Base-by-base conservation (phyloP, 768 basidiomycete genomes). In the Mycena maculata region DNA sequence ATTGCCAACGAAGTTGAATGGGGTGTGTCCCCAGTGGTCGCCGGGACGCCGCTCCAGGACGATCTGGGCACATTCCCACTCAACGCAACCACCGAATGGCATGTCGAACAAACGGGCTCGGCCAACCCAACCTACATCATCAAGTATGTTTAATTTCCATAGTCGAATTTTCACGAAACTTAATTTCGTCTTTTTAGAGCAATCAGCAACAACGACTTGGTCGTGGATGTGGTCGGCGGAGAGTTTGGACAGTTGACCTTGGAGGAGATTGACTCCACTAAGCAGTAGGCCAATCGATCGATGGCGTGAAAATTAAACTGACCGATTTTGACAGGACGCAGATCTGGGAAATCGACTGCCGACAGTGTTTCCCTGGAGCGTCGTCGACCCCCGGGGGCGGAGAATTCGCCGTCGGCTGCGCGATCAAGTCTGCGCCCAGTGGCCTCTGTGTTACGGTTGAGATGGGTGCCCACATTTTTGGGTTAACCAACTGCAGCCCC, bases 71-170 rank as follows among this genome's bases (percentile, higher is more conserved):
- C 27, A 1, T 44, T 59, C 42, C 68, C 68, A 10, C 60, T 39
- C 2, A 70, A 70, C 45, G 42, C 59, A 20, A 66, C 64, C 25
- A 60, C 68, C 27, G 27, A 70, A 23, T 70, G 68, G 68, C 68
- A 70, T 39, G 68, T 70, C 3, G 48, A 70, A 30, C 68, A 70
- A 23, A 70, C 59, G 4, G 68, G 68, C n/a, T 62, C 63, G 33
- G 54, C 59, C 23, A 60, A 49, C 50, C 25, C 68, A 5, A 60
- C 60, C 4, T 70, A 70, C 60, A 61, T 65, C 44, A 41, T 70
- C 42, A 70, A 70, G 68, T 70, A 25, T 12, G 68, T 53, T 27
- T 1, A 4, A 15, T 33, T 58, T 20, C 20, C 3, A 3, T 27
- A 2, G 3, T 60, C 22, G 22, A 13, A 39, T 20, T 33, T 6